Conservation (phyloP, 164 flowering plant genomes). For the Saururus chinensis region DNA sequence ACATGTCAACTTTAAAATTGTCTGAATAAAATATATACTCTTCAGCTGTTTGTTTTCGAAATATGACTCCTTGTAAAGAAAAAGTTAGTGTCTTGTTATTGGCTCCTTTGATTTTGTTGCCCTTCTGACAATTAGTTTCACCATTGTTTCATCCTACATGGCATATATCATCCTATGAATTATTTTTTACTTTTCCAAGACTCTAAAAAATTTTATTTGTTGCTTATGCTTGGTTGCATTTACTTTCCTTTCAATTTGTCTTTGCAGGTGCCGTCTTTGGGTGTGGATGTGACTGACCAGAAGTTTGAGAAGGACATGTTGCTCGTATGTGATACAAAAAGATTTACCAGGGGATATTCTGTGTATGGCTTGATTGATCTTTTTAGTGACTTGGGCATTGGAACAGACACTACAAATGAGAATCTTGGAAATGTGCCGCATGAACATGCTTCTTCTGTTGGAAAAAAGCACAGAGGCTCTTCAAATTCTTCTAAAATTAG, state of each 20-base stretch:
- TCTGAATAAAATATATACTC: no score
- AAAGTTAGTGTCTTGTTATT: no score
- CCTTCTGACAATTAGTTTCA: no score
- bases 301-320: constrained; percentile 20
- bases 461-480: constrained; percentile 19
- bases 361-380: constrained; percentile 81
- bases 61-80: no score
- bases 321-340: constrained; percentile 16
- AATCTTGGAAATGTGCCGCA: constrained; percentile 3
- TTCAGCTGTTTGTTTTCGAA: no score
- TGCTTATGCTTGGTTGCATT: neutral
- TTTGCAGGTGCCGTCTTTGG: constrained; percentile 24
- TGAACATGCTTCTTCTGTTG: constrained; percentile 4
- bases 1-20: no score
- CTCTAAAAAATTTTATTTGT: no score
- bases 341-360: constrained; percentile 42
- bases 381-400: constrained; percentile 46
- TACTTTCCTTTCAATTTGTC: neutral
- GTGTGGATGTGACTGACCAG: constrained; percentile 19
- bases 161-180: no score
- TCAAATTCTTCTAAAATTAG: no score
- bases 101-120: no score
- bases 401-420: constrained; percentile 11
- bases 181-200: no score
- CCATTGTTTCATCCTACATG: no score